Conservation (phyloP, 2,329 filamentous ascomycete genomes). For the Talaromyces atroroseus region DNA sequence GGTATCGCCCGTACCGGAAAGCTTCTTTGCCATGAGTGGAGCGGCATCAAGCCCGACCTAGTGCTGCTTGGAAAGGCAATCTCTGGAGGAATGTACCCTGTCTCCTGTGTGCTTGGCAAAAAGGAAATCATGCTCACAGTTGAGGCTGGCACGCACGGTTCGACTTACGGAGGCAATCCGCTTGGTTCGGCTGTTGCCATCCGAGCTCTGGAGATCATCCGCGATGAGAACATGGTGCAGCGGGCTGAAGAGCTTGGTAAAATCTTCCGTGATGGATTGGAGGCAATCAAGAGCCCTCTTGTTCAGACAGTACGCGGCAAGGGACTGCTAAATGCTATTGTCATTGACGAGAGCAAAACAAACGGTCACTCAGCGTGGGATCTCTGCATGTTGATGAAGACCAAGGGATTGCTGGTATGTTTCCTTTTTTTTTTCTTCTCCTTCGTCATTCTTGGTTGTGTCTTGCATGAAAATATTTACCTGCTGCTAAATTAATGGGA, state of each 20-base stretch:
- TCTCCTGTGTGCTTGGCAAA: slow-evolving; percentile 81
- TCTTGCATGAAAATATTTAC: not conserved
- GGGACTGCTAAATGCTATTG: slow-evolving; percentile 88
- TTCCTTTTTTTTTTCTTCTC: not conserved
- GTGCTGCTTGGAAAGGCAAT: slow-evolving; percentile 96
- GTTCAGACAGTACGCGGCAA: slow-evolving; percentile 83
- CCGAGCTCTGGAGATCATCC: slow-evolving; percentile 84
- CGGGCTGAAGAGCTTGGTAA: slow-evolving; percentile 75
- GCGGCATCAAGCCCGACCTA: slow-evolving; percentile 89
- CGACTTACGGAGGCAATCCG: slow-evolving; percentile 97
- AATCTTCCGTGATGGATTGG: slow-evolving; percentile 73
- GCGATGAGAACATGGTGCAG: slow-evolving; percentile 83
- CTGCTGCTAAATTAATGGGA: not conserved
- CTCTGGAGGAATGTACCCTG: slow-evolving; percentile 98
- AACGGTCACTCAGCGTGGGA: slow-evolving; percentile 91
- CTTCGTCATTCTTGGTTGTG: too few relatives aligned
- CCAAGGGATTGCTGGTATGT: slow-evolving; percentile 85
- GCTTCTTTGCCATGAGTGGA: slow-evolving; percentile 92
- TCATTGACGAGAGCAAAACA: slow-evolving; percentile 86
- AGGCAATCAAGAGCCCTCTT: slow-evolving; percentile 62
- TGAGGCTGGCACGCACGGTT: slow-evolving; percentile 94
- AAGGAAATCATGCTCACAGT: slow-evolving; percentile 93
- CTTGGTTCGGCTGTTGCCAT: slow-evolving; percentile 94
- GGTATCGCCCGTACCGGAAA: slow-evolving; percentile 92
- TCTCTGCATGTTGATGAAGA: slow-evolving; percentile 89